Evolutionary conservation across 2,329 filamentous ascomycete species (phyloP), one percentile per base, ranked within the genome.

Genomic region (Pseudogymnoascus pannorum): DNA sequence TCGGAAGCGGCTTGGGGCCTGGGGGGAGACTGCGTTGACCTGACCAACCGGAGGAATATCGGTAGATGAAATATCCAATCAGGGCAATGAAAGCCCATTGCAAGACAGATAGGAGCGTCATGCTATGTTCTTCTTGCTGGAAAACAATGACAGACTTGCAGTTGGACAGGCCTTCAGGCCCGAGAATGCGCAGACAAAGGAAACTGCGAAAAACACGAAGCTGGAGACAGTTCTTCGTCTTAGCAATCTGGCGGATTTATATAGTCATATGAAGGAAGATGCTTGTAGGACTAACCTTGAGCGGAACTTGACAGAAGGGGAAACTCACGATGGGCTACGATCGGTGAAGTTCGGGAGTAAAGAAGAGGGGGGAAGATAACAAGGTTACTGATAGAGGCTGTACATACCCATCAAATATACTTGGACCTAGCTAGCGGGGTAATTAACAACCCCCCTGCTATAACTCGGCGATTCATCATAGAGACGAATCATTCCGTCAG

Each of bases 1-100:
- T 12, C 0, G 79, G 78, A 5, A 78, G 67, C 0, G 74, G 74
- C 36, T 72, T 79, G 0, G 81, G 81, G 0, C 81, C 81, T 1
- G 81, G 81, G 1, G 80, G 81, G 0, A 80, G 68, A 1, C 31
- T 54, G 8, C 26, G 44, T 29, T 24, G 44, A 18, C 44, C 24
- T 5, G n/a, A 5, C 40, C n/a, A 16, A 58, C 31, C 14, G 7
- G 22, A 36, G 14, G 20, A 22, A 20, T 26, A 40, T 40, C 16
- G 26, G 16, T 54, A 54, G n/a, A 31, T 31, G 14, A 54, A 16
- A 12, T 54, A 54, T 31, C 44, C 44, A n/a, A 31, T 7, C 9
- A 31, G n/a, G 24, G 44, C n/a, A 31, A 31, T 31, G n/a, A 31
- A 18, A 54, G 31, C 24, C 24, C n/a, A 54, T 31, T 54, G 24